Conservation (phyloP, 208 protist species). For the Acanthamoeba castellanii region DNA sequence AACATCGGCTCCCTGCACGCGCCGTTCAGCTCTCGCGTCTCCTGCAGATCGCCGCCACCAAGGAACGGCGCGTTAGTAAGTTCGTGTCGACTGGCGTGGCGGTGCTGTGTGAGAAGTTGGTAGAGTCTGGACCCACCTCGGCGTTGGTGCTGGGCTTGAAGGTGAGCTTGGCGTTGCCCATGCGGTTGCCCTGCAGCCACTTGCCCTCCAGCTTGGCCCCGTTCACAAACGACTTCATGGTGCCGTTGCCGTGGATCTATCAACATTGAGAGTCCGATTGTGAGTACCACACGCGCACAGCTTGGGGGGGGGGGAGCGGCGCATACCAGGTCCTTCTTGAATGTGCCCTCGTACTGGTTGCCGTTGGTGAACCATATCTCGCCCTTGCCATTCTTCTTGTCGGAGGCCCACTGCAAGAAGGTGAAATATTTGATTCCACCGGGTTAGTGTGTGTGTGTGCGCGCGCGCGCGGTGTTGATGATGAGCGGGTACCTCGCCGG, state of each 20-base stretch:
- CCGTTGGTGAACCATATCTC: slow-evolving; percentile 62
- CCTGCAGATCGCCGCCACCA: not conserved
- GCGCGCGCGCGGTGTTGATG: not conserved
- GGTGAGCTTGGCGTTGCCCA: slow-evolving; percentile 53
- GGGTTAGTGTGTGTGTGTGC: no score
- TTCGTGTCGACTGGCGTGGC: no score
- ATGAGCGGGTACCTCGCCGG: not conserved
- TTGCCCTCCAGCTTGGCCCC: slow-evolving; percentile 63
- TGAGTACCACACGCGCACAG: not conserved
- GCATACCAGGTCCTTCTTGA: slow-evolving; percentile 43
- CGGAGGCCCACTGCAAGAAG: not conserved
- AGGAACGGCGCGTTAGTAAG: no score
- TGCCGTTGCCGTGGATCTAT: slow-evolving; percentile 36
- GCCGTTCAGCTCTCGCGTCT: slow-evolving; percentile 26
- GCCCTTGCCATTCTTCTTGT: slow-evolving; percentile 61
- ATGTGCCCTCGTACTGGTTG: slow-evolving; percentile 46
- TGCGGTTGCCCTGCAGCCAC: slow-evolving; percentile 6
- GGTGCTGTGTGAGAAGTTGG: not conserved
- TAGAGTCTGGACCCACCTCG: not conserved
- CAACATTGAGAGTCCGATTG: not conserved
- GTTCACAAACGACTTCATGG: slow-evolving; percentile 25
- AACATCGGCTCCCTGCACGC: slow-evolving; percentile 32
- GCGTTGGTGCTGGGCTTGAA: slow-evolving; percentile 48
- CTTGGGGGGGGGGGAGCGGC: not conserved
- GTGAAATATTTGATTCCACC: not conserved